Evolutionary conservation across 2,329 filamentous ascomycete genomes (phyloP).

Genomic region (Achaetomium macrosporum): DNA sequence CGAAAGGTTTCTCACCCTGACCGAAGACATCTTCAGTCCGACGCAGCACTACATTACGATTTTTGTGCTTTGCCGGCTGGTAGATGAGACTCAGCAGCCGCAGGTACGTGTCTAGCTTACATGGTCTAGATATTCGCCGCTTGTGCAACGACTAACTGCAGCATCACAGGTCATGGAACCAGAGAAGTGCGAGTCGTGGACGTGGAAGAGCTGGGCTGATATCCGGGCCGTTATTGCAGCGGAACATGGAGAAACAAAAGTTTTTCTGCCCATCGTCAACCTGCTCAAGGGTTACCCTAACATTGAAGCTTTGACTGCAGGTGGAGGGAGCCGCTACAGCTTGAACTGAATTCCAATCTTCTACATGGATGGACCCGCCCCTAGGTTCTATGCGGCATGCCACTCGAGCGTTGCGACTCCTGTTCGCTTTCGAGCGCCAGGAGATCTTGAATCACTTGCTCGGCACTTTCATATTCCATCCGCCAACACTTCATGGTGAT

Average conservation of each 20-base stretch:
- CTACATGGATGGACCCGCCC: no score
- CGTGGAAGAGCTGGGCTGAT: conserved; percentile 42
- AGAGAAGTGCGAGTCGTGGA: conserved; percentile 47
- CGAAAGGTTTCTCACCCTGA: conserved; percentile 51
- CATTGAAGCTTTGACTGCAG: conserved; percentile 18
- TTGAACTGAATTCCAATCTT: not conserved
- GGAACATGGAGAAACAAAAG: conserved; percentile 28
- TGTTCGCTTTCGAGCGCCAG: not conserved
- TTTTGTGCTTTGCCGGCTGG: conserved; percentile 53
- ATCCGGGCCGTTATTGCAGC: conserved; percentile 31
- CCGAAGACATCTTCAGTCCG: conserved; percentile 61
- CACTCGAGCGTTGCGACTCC: no score
- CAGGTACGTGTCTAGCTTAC: conserved; percentile 40
- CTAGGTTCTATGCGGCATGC: no score
- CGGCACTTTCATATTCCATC: not conserved
- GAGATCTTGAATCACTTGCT: not conserved
- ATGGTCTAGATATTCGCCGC: not conserved
- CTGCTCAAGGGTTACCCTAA: conserved; percentile 27
- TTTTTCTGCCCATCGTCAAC: conserved; percentile 38
- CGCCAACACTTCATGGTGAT: conserved; percentile 1
- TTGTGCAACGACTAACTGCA: not conserved
- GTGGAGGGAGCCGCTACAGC: not conserved
- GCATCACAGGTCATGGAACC: conserved; percentile 38
- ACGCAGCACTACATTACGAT: conserved; percentile 70
- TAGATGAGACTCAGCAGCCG: conserved; percentile 43